Percentiles rank a stretch among this genome's conserved stretches.
Conservation (phyloP, 2,329 filamentous ascomycete genomes). For the Ambrosiella xylebori region DNA sequence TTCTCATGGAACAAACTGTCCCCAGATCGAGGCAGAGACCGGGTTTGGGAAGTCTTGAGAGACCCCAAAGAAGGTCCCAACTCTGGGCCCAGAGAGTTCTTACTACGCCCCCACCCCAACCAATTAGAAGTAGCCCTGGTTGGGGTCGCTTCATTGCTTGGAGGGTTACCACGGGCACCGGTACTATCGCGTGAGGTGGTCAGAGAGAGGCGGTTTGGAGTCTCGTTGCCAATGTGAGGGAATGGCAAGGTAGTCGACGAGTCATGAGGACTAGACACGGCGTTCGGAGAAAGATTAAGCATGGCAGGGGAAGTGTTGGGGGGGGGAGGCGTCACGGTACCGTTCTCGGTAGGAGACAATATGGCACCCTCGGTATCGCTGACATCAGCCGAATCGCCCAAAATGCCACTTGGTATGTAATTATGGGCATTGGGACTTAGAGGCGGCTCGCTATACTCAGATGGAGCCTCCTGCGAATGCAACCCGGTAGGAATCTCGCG, state of each 20-base stretch:
- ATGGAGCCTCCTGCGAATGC: background rate
- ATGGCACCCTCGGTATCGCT: slow-evolving; percentile 38
- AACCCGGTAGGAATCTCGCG: too few relatives aligned
- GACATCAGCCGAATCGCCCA: slow-evolving; percentile 30
- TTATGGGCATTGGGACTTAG: slow-evolving; percentile 63
- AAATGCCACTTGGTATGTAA: slow-evolving; percentile 50
- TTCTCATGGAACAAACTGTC: slow-evolving; percentile 26
- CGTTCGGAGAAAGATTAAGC: slow-evolving; percentile 37
- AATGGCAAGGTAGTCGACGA: slow-evolving; percentile 42
- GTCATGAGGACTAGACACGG: slow-evolving; percentile 43
- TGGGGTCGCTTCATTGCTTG: background rate
- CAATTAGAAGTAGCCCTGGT: background rate
- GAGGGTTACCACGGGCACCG: background rate
- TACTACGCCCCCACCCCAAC: slow-evolving; percentile 25
- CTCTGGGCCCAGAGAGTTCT: slow-evolving; percentile 24
- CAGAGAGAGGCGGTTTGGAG: slow-evolving; percentile 12
- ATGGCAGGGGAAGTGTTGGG: slow-evolving; percentile 29
- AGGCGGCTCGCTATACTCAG: slow-evolving; percentile 30
- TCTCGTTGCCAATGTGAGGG: slow-evolving; percentile 18
- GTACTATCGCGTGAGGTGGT: slow-evolving; percentile 13
- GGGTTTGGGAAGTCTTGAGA: slow-evolving; percentile 55
- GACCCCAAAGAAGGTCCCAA: slow-evolving; percentile 50
- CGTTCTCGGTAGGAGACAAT: slow-evolving; percentile 17
- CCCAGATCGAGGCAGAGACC: slow-evolving; percentile 51
- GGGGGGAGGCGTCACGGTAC: slow-evolving; percentile 17